Evolutionary conservation across 73 alveolate species (phyloP), one percentile per base, ranked within the genome.

Genomic region (Paramecium bursaria): DNA sequence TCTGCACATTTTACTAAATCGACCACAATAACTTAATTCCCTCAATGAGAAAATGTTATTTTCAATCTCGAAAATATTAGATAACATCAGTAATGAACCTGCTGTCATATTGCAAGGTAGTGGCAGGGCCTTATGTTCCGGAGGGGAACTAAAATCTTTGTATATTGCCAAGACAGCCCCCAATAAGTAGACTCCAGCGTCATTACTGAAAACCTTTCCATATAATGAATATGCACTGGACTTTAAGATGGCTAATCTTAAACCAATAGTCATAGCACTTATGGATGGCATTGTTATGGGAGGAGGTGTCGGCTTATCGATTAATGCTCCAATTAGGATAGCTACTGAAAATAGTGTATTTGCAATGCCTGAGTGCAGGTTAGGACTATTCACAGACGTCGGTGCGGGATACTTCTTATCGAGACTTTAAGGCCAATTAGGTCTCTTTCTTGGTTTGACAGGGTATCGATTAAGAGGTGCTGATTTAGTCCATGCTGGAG

Each of bases 81-180:
- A n/a, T n/a, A n/a, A n/a, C n/a, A n/a, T n/a, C n/a, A n/a, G n/a
- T n/a, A n/a, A n/a, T n/a, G n/a, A n/a, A n/a, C n/a, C n/a, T n/a
- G n/a, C n/a, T n/a, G n/a, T n/a, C n/a, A n/a, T n/a, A n/a, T n/a
- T n/a, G n/a, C n/a, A n/a, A n/a, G 92, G 89, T 1, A 97, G 98
- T 5, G 98, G 96, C 60, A 93, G 90, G 46, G 96, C 98, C 6
- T 96, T 96, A 86, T 96, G 99, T 87, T 97, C 99, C 11, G 99
- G 99, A 3, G 99, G 99, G 11, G 98, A 96, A 39, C 87, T 96
- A 22, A 87, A 85, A 47, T 48, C 85, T 33, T 75, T 95, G 42
- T 88, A 91, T 14, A 92, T 86, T 51, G 95, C 98, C 25, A 87
- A 76, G 17, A 54, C 53, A 4, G 17, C 50, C 4, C 85, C 85